Evolutionary conservation across 2,329 filamentous ascomycete species (phyloP), one percentile per base, ranked within the genome.

Genomic region (Pochonia chlamydosporia): DNA sequence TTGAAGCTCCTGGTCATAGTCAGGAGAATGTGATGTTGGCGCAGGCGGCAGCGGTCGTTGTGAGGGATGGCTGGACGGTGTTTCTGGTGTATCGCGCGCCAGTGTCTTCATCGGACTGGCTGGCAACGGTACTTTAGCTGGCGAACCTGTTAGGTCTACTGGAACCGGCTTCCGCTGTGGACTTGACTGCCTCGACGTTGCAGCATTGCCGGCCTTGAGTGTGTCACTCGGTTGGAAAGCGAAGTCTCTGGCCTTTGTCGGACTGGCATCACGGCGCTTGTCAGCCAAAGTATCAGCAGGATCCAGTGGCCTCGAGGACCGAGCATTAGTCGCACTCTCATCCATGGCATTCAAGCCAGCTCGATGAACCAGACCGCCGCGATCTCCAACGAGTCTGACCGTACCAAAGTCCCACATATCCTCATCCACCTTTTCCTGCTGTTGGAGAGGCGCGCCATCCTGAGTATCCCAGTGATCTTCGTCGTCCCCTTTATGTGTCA

Each of bases 331-430:
- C 11, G 85, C 85, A 26, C 86, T 85, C 50, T 91, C 88, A 54
- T 88, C 90, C 82, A 96, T 82, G 0, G 82, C 74, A 55, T 85
- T 76, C 14, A 81, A 71, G 3, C 84, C 84, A 0, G 76, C 75
- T 40, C 81, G 70, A 40, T 69, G 69, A 7, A 78, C 60, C 1
- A 79, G 61, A 25, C 75, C 76, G 51, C 83, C 82, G 24, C 81
- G 77, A 46, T 84, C 81, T 26, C 78, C 80, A n/a, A 85, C 83
- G 5, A 95, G 84, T 48, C 91, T 80, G 44, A 99, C 89, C 0
- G 93, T 99, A 37, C 93, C 93, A 71, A 99, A 99, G 65, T 99
- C 93, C 93, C 93, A 99, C 62, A 97, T 81, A 64, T 97, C 93
- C 63, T 96, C 89, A 52, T 85, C 77, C 7, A 79, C 71, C 16